Percentiles rank a stretch among this genome's conserved stretches.
phyloP scores from a whole-genome alignment of 2,329 filamentous ascomycete genomes.

The Corniculantispora saksenae region DNA sequence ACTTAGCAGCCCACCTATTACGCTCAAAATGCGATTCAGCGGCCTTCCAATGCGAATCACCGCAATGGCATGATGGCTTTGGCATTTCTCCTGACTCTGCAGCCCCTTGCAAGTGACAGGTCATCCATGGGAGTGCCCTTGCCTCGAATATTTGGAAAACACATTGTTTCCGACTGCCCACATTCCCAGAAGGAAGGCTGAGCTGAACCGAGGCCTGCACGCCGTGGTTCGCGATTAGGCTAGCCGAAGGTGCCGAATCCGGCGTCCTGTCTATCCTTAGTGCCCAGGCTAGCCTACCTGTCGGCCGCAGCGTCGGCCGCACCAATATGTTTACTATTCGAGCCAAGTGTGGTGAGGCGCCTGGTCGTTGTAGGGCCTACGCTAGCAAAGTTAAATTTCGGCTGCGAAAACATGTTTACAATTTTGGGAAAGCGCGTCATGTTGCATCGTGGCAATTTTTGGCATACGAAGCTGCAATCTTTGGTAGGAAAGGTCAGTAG shows the following conservation, averaged over 20 bases:
- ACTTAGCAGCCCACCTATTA: neutral
- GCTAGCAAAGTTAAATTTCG: neutral
- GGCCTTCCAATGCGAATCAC: too few relatives aligned
- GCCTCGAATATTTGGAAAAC: neutral
- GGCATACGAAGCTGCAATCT: too few relatives aligned
- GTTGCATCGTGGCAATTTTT: neutral
- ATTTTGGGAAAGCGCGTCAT: neutral
- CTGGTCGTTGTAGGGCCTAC: neutral
- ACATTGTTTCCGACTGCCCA: neutral
- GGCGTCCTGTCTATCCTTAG: neutral
- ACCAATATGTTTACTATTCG: too few relatives aligned
- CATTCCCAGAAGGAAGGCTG: neutral
- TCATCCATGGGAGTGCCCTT: neutral
- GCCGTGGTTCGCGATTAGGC: neutral
- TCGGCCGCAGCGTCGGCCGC: too few relatives aligned
- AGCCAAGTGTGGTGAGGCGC: neutral
- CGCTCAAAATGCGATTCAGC: neutral
- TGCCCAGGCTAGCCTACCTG: neutral
- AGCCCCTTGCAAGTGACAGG: neutral
- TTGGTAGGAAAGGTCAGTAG: too few relatives aligned
- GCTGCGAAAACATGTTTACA: neutral
- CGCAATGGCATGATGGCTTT: neutral
- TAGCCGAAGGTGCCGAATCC: neutral
- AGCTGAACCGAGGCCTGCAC: neutral
- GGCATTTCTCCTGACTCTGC: neutral